Conservation (phyloP, 1,284 basidiomycete species). For the Apiotrichum domesticum region DNA sequence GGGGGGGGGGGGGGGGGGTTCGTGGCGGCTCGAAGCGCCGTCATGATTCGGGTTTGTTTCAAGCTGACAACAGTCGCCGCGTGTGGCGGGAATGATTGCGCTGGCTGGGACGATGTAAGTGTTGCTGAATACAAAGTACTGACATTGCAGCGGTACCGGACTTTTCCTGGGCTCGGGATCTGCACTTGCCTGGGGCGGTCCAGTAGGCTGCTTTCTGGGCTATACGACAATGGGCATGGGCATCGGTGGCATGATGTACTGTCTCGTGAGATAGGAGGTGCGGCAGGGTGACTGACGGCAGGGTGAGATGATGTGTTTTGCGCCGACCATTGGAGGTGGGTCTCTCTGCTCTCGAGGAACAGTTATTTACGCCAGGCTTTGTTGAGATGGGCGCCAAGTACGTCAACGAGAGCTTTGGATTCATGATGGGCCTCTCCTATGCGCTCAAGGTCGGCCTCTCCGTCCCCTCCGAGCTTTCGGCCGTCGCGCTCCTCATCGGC, state of each 20-base stretch:
- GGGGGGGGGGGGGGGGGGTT: too few species aligned
- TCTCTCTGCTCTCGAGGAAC: too few species aligned
- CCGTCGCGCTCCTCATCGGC: constrained; percentile 64
- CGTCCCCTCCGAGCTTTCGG: constrained; percentile 60
- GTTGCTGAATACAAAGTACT: too few species aligned
- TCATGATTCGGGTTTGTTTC: too few species aligned
- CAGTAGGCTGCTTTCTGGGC: constrained; percentile 13
- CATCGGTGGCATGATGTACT: constrained; percentile 27
- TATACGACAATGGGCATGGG: constrained; percentile 18
- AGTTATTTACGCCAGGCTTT: not conserved
- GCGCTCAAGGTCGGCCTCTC: constrained; percentile 20
- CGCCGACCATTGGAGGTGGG: constrained; percentile 13
- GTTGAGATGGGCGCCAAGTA: constrained; percentile 20
- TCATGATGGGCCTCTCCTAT: constrained; percentile 19
- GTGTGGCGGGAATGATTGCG: constrained; percentile 8
- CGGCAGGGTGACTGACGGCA: not conserved
- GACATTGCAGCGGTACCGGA: constrained; percentile 6
- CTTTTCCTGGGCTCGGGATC: constrained; percentile 5
- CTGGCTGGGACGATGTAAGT: constrained; percentile 4
- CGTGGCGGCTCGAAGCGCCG: too few species aligned
- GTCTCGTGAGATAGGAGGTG: not conserved
- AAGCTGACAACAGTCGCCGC: too few species aligned
- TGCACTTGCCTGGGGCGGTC: not conserved
- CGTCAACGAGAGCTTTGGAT: constrained; percentile 17
- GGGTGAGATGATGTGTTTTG: constrained; percentile 11